These are phyloP conservation scores for Melanomma pulvis-pyrius DNA, from an alignment of 495 filamentous ascomycete species.

Conservation along the genomic window DNA sequence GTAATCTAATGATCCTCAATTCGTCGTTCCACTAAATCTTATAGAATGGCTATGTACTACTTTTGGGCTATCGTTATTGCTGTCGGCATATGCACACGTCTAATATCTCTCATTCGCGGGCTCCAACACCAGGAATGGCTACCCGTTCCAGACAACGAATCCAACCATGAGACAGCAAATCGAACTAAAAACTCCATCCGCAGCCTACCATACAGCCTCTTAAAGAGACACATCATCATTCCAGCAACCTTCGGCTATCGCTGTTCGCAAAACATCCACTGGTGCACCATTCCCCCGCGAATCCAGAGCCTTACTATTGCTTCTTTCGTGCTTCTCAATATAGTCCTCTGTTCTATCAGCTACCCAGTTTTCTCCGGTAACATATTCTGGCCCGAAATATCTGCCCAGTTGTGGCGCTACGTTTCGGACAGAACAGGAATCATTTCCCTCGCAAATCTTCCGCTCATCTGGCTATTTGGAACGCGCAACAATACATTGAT, in stretches of 20 bases:
- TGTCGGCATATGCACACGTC: constrained; percentile 16
- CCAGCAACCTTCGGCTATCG: constrained; percentile 42
- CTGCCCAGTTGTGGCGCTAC: constrained; percentile 23
- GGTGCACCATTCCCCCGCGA: constrained; percentile 49
- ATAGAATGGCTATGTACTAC: constrained; percentile 16
- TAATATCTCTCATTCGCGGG: constrained; percentile 4
- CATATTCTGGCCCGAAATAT: constrained; percentile 21
- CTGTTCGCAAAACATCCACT: constrained; percentile 32
- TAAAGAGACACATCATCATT: constrained; percentile 42
- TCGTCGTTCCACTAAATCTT: neutral
- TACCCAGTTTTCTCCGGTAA: constrained; percentile 45
- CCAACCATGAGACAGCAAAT: neutral
- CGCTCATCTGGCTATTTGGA: constrained; percentile 30
- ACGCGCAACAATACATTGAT: constrained; percentile 30
- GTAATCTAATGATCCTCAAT: neutral
- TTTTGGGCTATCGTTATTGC: constrained; percentile 22
- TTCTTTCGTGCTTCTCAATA: constrained; percentile 50
- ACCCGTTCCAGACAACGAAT: neutral
- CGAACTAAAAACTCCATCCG: neutral
- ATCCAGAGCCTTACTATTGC: constrained; percentile 47
- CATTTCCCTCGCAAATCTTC: constrained; percentile 30
- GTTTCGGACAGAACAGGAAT: constrained; percentile 31
- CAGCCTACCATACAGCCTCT: neutral
- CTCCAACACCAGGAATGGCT: constrained; percentile 10
- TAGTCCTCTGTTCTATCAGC: constrained; percentile 44